Base-by-base conservation (phyloP, 306 rosid species). In the Dryas drummondii region DNA sequence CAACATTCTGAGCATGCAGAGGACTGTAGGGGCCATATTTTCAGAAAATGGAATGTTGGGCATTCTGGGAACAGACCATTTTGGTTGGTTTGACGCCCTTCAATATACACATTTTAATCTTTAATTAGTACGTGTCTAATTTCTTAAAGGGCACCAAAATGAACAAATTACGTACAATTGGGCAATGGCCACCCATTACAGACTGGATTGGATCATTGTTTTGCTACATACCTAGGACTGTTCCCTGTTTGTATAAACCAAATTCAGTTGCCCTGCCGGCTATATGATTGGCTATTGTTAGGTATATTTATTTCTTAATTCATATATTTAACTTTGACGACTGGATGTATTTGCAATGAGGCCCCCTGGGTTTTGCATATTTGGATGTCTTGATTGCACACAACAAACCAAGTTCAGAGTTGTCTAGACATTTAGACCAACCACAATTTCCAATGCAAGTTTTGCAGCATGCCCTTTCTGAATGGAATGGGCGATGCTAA, bases 31-130 rank as follows among this genome's bases (percentile, higher is more conserved):
- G 91, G 75, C 78, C 91, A 68, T 74, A 57, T 67, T 45, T 73
- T 77, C 73, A 62, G 90, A 69, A 86, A 77, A 89, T 93, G 98
- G 91, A 89, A 76, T 91, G 97, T 88, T 82, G 87, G 84, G 57
- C 47, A 73, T 81, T 86, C 54, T 55, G 54, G 44, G 50, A 65
- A 79, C 96, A 89, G 22, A 16, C 50, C 76, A 58, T 72, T 80
- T 68, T 14, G 26, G 46, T 80, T 68, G 47, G 64, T 77, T 82
- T 32, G 37, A 32, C 22, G 22, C 37, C 37, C 37, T 19, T 4
- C 26, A 45, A 52, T 40, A 22, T 6, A 58, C 17, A 41, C 47
- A 12, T 37, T 48, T 68, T 32, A 2, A 32, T 32, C 56, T 70
- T 70, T 6, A 4, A 15, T 26, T 26, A 41, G 42, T 26, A 41